Base-by-base conservation (phyloP, 1,284 basidiomycete genomes). In the Pascua sp. region DNA sequence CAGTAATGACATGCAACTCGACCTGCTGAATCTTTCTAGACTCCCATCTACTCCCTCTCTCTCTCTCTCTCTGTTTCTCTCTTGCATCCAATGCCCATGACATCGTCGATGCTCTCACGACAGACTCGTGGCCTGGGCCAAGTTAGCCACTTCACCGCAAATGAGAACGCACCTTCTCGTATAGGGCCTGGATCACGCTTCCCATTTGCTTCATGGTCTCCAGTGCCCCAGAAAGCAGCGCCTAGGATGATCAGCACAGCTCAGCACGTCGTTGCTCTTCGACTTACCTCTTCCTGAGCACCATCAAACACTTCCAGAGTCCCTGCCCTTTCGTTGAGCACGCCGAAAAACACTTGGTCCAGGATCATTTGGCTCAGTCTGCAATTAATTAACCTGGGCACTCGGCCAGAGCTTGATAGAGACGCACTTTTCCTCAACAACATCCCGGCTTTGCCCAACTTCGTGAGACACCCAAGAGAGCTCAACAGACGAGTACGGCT, bases 291-390 rank as follows among this genome's bases (percentile, higher is more conserved):
- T 10, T 85, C 84, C 67, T 89, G 86, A 0, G 85, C 84, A 71
- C 91, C 81, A 57, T 97, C 91, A 67, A 89, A 97, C 16, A 98
- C 86, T 50, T 97, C 81, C 49, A 98, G 78, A 69, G 93, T 96
- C 0, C 94, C 94, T 0, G 90, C 85, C 16, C 91, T 93, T 76
- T 98, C 95, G 73, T 98, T 95, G 18, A 98, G 80, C 4, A 98
- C 93, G 8, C 95, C 95, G 64, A 91, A 85, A 68, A 98, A 86
- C 1, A 94, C 86, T 69, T 95, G 94, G 77, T 98, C 95, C 44
- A 98, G 80, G 63, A 98, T 98, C 95, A 98, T 98, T 75, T 98
- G 95, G 49, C 90, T 92, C 51, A 98, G 78, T 72, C 90, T 93
- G 38, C 7, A 7, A 32, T 16, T 40, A 10, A 65, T 57, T 24